Evolutionary conservation across 2,329 filamentous ascomycete genomes (phyloP).

Genomic region (Colletotrichum tamarilloi): DNA sequence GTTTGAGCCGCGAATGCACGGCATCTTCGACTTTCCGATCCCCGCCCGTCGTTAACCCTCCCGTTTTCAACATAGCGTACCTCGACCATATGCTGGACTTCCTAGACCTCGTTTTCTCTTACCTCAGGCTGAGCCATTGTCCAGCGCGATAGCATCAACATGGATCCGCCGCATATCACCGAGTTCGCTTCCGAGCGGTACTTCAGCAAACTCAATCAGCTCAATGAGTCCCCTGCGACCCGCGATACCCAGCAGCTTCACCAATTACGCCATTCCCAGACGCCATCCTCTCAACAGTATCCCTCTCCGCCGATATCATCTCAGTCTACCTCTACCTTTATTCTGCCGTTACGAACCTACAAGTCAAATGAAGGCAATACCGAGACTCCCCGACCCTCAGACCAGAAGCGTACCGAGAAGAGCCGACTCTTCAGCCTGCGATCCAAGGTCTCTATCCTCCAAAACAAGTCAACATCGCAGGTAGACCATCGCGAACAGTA

Average conservation of each 20-base stretch:
- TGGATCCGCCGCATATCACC: constrained; percentile 73
- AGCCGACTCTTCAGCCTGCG: constrained; percentile 55
- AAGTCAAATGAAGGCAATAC: constrained; percentile 43
- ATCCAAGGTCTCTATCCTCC: constrained; percentile 50
- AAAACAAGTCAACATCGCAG: constrained; percentile 33
- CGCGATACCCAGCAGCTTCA: constrained; percentile 12
- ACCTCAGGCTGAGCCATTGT: constrained; percentile 38
- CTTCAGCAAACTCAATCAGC: constrained; percentile 70
- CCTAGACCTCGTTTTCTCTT: constrained; percentile 25
- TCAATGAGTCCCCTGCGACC: constrained; percentile 46
- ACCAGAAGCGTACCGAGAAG: constrained; percentile 51
- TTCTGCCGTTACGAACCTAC: constrained; percentile 60
- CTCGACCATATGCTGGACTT: constrained; percentile 24
- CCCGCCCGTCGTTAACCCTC: constrained; percentile 5
- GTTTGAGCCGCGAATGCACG: constrained; percentile 43
- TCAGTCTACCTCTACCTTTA: constrained; percentile 53
- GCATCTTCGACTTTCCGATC: constrained; percentile 38
- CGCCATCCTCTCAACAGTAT: constrained; percentile 37
- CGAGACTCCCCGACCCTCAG: constrained; percentile 43
- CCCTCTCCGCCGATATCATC: constrained; percentile 38
- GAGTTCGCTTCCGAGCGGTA: constrained; percentile 76
- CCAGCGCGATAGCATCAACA: constrained; percentile 46
- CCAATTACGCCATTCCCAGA: constrained; percentile 19
- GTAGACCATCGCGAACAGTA: constrained; percentile 3
- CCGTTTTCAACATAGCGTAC: constrained; percentile 12